Conservation (phyloP, 2,329 filamentous ascomycete species). For the Zymoseptoria pseudotritici region DNA sequence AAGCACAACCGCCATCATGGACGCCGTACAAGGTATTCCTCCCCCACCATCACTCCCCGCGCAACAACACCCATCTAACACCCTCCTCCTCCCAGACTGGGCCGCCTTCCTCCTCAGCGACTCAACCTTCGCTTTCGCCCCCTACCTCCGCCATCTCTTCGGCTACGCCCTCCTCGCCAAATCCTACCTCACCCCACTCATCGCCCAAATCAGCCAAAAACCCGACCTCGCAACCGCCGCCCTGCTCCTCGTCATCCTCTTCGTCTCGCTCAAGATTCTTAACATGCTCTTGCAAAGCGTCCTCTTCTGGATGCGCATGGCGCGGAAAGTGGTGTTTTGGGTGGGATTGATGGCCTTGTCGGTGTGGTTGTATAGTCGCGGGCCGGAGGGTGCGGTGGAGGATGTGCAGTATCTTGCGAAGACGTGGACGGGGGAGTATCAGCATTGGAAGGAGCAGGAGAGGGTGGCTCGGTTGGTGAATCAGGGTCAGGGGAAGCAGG, state of each 20-base stretch:
- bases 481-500: conserved; percentile 13
- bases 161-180: conserved; percentile 15
- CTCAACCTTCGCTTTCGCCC: conserved; percentile 13
- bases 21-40: conserved; percentile 23
- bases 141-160: conserved; percentile 17
- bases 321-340: conserved; percentile 58
- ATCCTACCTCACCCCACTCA: conserved; percentile 23
- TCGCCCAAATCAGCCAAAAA: conserved; percentile 26
- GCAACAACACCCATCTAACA: not conserved
- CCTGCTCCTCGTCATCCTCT: conserved; percentile 52
- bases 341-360: conserved; percentile 48
- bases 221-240: conserved; percentile 47
- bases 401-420: conserved; percentile 44
- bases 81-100: conserved; percentile 22
- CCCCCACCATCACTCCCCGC: not conserved
- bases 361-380: conserved; percentile 53
- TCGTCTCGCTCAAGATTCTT: conserved; percentile 57
- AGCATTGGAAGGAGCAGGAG: conserved; percentile 31
- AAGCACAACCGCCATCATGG: conserved; percentile 16
- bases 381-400: conserved; percentile 55
- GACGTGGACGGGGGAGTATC: conserved; percentile 34
- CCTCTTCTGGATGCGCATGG: conserved; percentile 68
- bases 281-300: conserved; percentile 65
- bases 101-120: conserved; percentile 21
- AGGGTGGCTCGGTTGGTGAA: conserved; percentile 18